These are phyloP conservation scores for Ophiosphaerella korrae DNA, from an alignment of 2,329 filamentous ascomycete species.

Conservation along the genomic window DNA sequence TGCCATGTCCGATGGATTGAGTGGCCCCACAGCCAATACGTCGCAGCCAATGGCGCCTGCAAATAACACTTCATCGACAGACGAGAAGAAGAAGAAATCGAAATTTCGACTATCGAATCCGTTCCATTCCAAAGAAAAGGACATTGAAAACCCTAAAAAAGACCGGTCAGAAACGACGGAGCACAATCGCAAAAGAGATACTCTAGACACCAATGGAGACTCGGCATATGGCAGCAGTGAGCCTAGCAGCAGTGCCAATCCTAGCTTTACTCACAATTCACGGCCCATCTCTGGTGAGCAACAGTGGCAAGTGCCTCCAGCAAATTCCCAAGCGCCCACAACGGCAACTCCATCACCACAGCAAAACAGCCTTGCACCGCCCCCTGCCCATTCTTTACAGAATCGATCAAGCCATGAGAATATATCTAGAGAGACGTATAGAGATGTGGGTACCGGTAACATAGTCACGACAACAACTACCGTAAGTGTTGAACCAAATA, in stretches of 20 bases:
- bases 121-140: conserved; percentile 44
- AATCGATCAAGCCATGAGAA: conserved; percentile 31
- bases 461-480: conserved; percentile 44
- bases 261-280: conserved; percentile 38
- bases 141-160: conserved; percentile 19
- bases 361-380: conserved; percentile 20
- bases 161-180: conserved; percentile 8
- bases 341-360: conserved; percentile 9
- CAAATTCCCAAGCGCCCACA: conserved; percentile 20
- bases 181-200: conserved; percentile 14
- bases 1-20: conserved; percentile 26
- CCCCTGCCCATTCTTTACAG: conserved; percentile 18
- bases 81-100: conserved; percentile 46
- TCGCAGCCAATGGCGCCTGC: conserved; percentile 22
- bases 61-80: conserved; percentile 23
- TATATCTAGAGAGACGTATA: conserved; percentile 36
- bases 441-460: conserved; percentile 39
- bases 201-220: conserved; percentile 28
- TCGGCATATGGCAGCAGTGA: conserved; percentile 45
- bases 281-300: conserved; percentile 37
- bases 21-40: conserved; percentile 22
- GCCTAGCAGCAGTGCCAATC: conserved; percentile 35
- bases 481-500: neutral
- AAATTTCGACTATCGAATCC: conserved; percentile 45
- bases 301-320: conserved; percentile 23